Evolutionary conservation across 805 yeast species (phyloP), one percentile per base, ranked within the genome.

Genomic region (Pichia insulana): DNA sequence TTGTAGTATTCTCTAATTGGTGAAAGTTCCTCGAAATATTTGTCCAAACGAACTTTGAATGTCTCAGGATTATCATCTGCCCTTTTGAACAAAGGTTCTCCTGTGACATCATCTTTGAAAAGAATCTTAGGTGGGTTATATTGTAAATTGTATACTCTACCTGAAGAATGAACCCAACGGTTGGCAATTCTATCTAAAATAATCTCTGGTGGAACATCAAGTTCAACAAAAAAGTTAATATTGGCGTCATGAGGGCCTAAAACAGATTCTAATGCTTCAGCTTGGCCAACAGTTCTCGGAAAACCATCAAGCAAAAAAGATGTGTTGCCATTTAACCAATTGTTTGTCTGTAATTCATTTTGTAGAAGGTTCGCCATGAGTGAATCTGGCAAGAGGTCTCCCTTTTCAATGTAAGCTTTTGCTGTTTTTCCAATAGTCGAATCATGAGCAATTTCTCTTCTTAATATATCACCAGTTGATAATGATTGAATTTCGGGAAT

Each of bases 241-340:
- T 63, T 56, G 1, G 80, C 61, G 3, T 64, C 50, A 28, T 61
- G 45, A 9, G 59, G 50, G 2, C 42, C 48, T 42, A 82, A 63
- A 6, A 66, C 67, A 13, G 54, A 50, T 42, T 77, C 76, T 31
- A 87, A 63, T 9, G 68, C 71, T 32, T 59, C 55, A 0, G 96
- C 96, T 62, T 89, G 97, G 3, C 62, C 63, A 16, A 65, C 56
- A 0, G 92, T 90, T 48, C 97, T 69, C 5, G 97, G 97, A 55
- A 88, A 90, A 34, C 97, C 97, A 59, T 89, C 97, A 38, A 90
- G 66, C 26, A 89, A 65, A 85, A 95, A 89, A 6, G 78, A 64
- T 1, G 78, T 50, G 1, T 61, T 41, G 0, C 61, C 36, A 30
- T 64, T 61, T 16, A 78, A 64, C 71, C 80, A 74, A 8, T 60